A percentile compares a stretch with the other conserved stretches of the same genome.
These are phyloP conservation scores for Boletus vermiculosoides DNA, from an alignment of 768 basidiomycete species.

Conservation along the genomic window DNA sequence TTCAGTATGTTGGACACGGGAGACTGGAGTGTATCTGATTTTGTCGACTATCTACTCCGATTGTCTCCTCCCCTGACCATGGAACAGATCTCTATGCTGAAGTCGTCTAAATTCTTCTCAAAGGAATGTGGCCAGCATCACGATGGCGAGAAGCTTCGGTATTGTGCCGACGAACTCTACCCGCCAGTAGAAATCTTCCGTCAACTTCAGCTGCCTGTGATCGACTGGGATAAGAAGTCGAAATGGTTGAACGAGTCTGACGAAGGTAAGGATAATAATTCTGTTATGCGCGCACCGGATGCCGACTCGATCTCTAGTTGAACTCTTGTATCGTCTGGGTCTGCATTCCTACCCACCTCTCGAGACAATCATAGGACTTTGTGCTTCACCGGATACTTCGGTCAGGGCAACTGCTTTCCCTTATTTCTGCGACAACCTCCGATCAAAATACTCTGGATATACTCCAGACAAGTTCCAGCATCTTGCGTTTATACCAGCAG, in stretches of 20 bases:
- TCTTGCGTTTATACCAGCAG: no score
- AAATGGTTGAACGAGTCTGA: slow-evolving; percentile 78
- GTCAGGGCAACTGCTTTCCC: no score
- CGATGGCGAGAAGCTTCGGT: slow-evolving; percentile 39
- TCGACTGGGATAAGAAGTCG: slow-evolving; percentile 73
- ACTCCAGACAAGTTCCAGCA: no score
- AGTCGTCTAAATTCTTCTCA: slow-evolving; percentile 42
- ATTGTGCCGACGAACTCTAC: slow-evolving; percentile 70
- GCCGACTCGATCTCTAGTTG: not conserved
- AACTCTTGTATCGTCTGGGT: no score
- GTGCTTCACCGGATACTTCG: no score
- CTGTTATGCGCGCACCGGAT: not conserved
- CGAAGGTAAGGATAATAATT: slow-evolving; percentile 55
- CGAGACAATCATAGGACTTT: no score
- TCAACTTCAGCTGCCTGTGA: slow-evolving; percentile 55
- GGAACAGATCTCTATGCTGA: not conserved
- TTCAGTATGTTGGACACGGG: slow-evolving; percentile 5
- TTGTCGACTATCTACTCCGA: not conserved
- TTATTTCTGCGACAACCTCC: no score
- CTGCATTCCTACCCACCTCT: no score
- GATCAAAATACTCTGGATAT: no score
- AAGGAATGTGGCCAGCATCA: slow-evolving; percentile 39
- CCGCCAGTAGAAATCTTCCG: slow-evolving; percentile 58
- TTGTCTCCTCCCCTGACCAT: not conserved
- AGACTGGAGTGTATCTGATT: not conserved